Evolutionary conservation across 495 filamentous ascomycete species (phyloP).

Genomic region (Neurospora sp.): DNA sequence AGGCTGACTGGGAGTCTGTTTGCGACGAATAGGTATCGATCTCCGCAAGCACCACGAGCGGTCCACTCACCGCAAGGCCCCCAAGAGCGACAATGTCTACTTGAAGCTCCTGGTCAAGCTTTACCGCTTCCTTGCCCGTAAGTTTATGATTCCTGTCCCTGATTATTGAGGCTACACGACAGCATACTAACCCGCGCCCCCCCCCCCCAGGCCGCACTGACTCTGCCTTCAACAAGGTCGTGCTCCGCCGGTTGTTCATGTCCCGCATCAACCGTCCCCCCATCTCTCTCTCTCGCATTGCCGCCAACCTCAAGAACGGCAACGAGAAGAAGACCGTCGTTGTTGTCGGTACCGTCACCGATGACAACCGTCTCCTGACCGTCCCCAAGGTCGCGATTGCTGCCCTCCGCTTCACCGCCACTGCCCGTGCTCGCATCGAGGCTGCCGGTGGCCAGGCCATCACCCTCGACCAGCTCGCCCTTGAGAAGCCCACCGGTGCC

Average conservation of each 20-base stretch:
- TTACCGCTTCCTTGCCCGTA: constrained; percentile 96
- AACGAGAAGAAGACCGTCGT: constrained; percentile 86
- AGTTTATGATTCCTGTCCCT: constrained; percentile 26
- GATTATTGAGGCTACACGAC: no score
- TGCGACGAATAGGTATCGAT: constrained; percentile 50
- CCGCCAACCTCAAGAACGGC: constrained; percentile 53
- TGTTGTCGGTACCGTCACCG: constrained; percentile 85
- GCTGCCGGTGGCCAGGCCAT: constrained; percentile 88
- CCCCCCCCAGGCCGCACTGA: constrained; percentile 73
- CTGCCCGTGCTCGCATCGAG: constrained; percentile 83
- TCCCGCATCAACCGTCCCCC: constrained; percentile 95
- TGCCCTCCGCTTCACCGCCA: constrained; percentile 89
- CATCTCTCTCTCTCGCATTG: constrained; percentile 83
- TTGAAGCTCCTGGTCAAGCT: constrained; percentile 96
- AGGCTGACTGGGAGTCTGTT: constrained; percentile 42
- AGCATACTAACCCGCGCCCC: background rate
- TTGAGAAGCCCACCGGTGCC: constrained; percentile 82
- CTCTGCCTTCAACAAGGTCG: constrained; percentile 89
- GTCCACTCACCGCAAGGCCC: constrained; percentile 81
- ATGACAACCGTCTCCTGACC: constrained; percentile 84
- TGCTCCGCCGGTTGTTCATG: constrained; percentile 94
- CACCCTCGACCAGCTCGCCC: constrained; percentile 92
- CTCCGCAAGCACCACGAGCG: constrained; percentile 75
- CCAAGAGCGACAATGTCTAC: constrained; percentile 97
- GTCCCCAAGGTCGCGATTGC: constrained; percentile 88